Conservation (phyloP, 108 stramenopile species). For the Nannochloropsis salina region DNA sequence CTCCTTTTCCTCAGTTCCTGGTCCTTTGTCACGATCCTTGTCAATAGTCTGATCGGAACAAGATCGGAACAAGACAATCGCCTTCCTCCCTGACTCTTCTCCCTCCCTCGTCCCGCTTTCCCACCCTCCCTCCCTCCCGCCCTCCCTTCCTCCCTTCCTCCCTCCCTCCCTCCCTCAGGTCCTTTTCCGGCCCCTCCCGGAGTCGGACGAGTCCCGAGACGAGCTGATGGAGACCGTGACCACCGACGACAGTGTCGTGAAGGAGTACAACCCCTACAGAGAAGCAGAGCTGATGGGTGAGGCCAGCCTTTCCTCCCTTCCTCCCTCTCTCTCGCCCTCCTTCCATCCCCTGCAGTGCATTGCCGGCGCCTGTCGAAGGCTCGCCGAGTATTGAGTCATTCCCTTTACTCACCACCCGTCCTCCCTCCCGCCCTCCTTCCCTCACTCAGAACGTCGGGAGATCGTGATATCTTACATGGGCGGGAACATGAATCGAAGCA, state of each 20-base stretch:
- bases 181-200: background rate
- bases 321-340: background rate
- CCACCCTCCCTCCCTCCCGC: background rate
- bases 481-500: background rate
- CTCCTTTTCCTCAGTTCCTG: slow-evolving; percentile 5
- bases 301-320: background rate
- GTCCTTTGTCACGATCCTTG: background rate
- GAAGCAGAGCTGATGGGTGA: background rate
- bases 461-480: background rate
- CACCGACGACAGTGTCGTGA: background rate
- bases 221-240: slow-evolving; percentile 17
- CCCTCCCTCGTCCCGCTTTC: background rate
- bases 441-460: background rate
- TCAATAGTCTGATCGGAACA: too few species aligned
- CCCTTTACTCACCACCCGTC: background rate
- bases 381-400: too few species aligned
- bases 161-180: background rate
- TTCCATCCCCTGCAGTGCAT: background rate
- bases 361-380: background rate
- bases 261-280: slow-evolving; percentile 18
- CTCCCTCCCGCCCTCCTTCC: background rate
- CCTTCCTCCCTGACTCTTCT: too few species aligned
- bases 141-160: background rate
- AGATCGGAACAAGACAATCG: too few species aligned
- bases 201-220: slow-evolving; percentile 5